These are phyloP conservation scores for Venturia aucupariae DNA, from an alignment of 2,329 filamentous ascomycete genomes.

Conservation along the genomic window DNA sequence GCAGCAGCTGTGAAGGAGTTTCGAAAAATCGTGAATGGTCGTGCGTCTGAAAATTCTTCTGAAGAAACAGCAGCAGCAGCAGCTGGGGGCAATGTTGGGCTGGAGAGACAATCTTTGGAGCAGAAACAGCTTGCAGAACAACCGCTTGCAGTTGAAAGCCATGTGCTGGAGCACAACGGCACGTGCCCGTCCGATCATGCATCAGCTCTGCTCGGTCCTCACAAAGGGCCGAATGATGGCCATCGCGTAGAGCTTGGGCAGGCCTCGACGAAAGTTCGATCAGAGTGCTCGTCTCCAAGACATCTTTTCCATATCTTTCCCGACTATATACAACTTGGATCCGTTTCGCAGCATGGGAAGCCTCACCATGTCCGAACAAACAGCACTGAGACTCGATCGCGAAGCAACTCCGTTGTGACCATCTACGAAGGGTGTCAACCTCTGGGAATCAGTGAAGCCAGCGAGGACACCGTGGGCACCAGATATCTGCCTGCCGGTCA, in stretches of 20 bases:
- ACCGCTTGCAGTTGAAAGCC: neutral
- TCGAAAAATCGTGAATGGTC: neutral
- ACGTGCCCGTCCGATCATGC: neutral
- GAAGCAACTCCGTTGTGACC: neutral
- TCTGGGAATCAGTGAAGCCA: neutral
- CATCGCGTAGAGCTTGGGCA: neutral
- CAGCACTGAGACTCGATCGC: neutral
- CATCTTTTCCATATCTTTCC: constrained; percentile 6
- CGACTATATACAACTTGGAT: neutral
- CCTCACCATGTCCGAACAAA: neutral
- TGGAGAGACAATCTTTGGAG: neutral
- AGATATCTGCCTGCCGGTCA: neutral
- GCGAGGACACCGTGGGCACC: neutral
- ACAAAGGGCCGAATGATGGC: neutral
- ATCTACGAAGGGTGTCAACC: neutral
- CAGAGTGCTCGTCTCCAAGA: neutral
- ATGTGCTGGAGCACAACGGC: neutral
- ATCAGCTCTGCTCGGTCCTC: neutral
- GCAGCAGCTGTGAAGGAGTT: neutral
- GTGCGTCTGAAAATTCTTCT: neutral
- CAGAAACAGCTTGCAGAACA: neutral
- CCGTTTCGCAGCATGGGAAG: neutral
- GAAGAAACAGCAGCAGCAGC: neutral
- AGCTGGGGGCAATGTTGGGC: neutral
- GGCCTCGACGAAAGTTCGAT: neutral